Percentiles rank a stretch among this genome's conserved stretches.
Conservation (phyloP, 202 grass and related monocot species). For the Saccharum hybrid region DNA sequence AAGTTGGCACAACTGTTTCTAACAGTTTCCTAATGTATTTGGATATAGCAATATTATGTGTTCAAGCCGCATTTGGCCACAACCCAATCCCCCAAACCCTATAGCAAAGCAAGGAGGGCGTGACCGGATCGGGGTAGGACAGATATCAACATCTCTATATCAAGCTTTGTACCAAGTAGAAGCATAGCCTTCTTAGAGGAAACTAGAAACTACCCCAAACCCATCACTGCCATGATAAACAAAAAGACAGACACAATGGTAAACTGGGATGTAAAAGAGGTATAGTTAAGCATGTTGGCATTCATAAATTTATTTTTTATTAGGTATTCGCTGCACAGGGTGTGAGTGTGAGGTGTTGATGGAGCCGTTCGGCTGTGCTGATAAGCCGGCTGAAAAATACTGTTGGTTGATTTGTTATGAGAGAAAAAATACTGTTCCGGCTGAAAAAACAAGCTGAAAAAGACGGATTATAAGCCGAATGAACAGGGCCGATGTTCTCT, state of each 20-base stretch:
- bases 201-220: background rate
- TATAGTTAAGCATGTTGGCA: background rate
- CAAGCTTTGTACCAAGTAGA: slow-evolving; percentile 16
- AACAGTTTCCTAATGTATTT: background rate
- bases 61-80: background rate
- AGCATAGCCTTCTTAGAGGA: background rate
- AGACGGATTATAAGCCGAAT: no score
- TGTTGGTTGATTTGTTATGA: no score
- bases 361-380: no score
- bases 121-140: no score
- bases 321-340: background rate
- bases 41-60: background rate
- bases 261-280: background rate
- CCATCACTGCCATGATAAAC: background rate
- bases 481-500: no score
- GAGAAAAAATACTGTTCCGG: no score
- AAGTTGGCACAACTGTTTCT: background rate
- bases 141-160: background rate
- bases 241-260: background rate
- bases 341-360: background rate
- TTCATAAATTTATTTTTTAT: background rate
- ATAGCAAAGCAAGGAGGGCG: no score
- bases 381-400: no score
- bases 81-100: background rate
- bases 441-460: no score